phyloP scores from a whole-genome alignment of 495 filamentous ascomycete genomes.

The Neurospora sp. region DNA sequence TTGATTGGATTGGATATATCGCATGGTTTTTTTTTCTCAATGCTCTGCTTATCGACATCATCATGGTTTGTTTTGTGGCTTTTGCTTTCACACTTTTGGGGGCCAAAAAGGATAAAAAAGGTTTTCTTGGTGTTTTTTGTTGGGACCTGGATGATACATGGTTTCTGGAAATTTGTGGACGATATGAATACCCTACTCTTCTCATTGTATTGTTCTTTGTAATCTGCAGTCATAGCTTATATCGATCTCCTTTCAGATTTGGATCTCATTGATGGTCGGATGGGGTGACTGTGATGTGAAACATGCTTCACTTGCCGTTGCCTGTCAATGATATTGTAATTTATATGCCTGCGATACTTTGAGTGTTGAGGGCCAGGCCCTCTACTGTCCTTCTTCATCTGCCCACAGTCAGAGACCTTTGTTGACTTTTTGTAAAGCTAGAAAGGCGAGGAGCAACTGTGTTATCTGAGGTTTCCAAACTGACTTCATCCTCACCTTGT shows the following conservation, averaged over 20 bases:
- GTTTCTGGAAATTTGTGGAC: background rate
- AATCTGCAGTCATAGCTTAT: background rate
- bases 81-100: background rate
- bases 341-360: background rate
- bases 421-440: background rate
- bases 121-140: background rate
- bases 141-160: background rate
- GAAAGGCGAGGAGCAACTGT: background rate
- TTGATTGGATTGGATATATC: background rate
- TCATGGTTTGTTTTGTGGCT: background rate
- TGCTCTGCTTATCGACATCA: background rate
- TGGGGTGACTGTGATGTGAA: background rate
- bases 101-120: background rate
- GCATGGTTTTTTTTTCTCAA: background rate
- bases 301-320: background rate
- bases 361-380: too few relatives aligned
- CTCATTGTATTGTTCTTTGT: background rate
- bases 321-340: background rate
- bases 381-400: too few relatives aligned
- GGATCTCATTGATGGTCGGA: background rate
- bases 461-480: rapidly evolving
- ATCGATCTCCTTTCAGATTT: background rate
- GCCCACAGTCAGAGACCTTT: background rate
- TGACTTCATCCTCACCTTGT: background rate
- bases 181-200: background rate